Base-by-base conservation (phyloP, 2,329 filamentous ascomycete genomes). In the Diaporthe caulivora region DNA sequence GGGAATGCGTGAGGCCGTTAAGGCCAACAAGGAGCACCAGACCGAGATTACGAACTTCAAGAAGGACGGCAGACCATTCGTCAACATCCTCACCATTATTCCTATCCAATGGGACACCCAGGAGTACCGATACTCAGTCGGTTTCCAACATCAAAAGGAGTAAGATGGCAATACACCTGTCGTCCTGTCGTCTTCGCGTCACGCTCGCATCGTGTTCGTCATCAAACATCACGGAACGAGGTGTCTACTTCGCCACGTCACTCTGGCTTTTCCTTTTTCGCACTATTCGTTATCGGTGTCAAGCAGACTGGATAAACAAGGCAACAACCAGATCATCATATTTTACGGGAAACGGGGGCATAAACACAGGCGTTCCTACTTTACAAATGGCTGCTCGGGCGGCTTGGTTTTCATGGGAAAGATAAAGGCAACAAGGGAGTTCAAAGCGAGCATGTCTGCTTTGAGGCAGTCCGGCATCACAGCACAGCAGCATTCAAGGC, bases 61-160 rank as follows among this genome's bases (percentile, higher is more conserved):
- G 76, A 94, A 95, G 83, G 92, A 93, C 67, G 95, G 95, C 0
- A 89, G 94, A 77, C 87, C 88, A 0, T 97, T 97, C 79, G 92
- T 92, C 86, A 97, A 97, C 77, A 80, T 95, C 17, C 86, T 97
- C 69, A 94, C 93, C n/a, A 94, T 97, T 86, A 93, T 97, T 70
- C 95, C 95, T 0, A 90, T 97, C 44, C 84, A 86, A 2, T 93
- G 91, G 88, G 90, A 94, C 53, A 87, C 88, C 1, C 85, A 88
- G 18, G 88, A 90, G 15, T 89, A 90, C 75, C 91, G 91, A 75
- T 95, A 93, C 79, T 94, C 92, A 67, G 92, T 97, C 34, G 95
- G 95, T 4, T 95, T 97, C 78, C 91, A 95, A 80, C 92, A 94
- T 37, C 93, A 83, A 71, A 81, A 80, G 74, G 42, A 54, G 17